phyloP scores from a whole-genome alignment of 2,329 filamentous ascomycete species.

The Beauveria brongniartii region DNA sequence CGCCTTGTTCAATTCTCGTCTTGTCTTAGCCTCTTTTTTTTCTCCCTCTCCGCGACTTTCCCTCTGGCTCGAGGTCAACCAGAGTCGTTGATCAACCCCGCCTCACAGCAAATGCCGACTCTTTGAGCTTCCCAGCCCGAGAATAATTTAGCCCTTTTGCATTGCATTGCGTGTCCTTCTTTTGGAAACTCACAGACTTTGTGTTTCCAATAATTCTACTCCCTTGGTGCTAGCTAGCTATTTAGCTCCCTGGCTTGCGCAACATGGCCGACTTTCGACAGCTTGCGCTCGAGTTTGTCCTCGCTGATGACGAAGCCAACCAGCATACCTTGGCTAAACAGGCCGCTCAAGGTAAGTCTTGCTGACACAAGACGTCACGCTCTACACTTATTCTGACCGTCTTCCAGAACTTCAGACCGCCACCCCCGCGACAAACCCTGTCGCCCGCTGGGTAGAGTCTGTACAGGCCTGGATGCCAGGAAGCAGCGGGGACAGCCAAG shows the following conservation, averaged over 20 bases:
- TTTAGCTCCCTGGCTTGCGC: not conserved
- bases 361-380: too few species aligned
- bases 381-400: constrained; percentile 11
- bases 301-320: constrained; percentile 38
- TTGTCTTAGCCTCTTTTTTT: not conserved
- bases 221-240: too few species aligned
- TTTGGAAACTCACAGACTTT: not conserved
- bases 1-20: not conserved
- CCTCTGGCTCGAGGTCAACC: not conserved
- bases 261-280: constrained; percentile 44
- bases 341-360: constrained; percentile 33
- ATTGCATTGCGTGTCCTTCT: not conserved
- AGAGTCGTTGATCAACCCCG: constrained; percentile 8
- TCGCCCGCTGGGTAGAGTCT: constrained; percentile 48
- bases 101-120: constrained; percentile 5
- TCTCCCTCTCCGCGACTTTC: not conserved
- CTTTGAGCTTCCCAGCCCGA: not conserved
- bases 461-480: constrained; percentile 47
- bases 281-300: constrained; percentile 46
- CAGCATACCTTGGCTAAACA: constrained; percentile 33
- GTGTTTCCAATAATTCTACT: not conserved
- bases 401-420: constrained; percentile 36
- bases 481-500: constrained; percentile 28
- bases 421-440: constrained; percentile 33
- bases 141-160: not conserved